Evolutionary conservation across 495 filamentous ascomycete species (phyloP).

Genomic region (Xylaria curta): DNA sequence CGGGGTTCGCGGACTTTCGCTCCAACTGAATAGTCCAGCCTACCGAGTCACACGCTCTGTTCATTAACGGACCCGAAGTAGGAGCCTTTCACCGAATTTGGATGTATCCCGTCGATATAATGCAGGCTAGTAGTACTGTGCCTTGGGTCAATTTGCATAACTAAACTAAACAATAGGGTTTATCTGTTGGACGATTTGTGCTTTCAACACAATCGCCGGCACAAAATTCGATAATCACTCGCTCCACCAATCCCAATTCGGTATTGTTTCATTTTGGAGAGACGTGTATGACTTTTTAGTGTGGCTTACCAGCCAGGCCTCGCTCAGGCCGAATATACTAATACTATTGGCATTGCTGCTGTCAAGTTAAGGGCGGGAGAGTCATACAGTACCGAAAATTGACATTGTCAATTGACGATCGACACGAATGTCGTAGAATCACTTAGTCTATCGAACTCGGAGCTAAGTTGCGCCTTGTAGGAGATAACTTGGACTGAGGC

Average conservation of each 20-base stretch:
- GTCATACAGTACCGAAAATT: neutral
- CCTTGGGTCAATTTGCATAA: neutral
- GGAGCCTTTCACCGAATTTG: neutral
- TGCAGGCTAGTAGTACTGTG: neutral
- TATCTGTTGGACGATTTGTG: neutral
- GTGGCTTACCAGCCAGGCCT: neutral
- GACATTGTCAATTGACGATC: conserved; percentile 16
- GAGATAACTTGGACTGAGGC: conserved; percentile 14
- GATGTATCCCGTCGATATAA: neutral
- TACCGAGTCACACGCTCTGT: conserved; percentile 7
- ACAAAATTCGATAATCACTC: neutral
- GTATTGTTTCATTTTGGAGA: neutral
- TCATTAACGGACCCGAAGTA: neutral
- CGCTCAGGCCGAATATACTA: conserved; percentile 10
- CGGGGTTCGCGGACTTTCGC: conserved; percentile 23
- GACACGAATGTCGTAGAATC: conserved; percentile 17
- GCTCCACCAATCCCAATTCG: conserved; percentile 13
- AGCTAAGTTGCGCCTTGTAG: conserved; percentile 20
- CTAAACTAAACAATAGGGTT: neutral
- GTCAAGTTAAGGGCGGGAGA: conserved; percentile 16
- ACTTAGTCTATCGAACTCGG: conserved; percentile 10
- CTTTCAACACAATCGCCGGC: neutral
- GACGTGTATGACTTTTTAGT: neutral
- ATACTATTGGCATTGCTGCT: conserved; percentile 6
- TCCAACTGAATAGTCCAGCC: neutral